Conservation (phyloP, 371 early-diverging fungal genomes). For the Cokeromyces recurvatus region DNA sequence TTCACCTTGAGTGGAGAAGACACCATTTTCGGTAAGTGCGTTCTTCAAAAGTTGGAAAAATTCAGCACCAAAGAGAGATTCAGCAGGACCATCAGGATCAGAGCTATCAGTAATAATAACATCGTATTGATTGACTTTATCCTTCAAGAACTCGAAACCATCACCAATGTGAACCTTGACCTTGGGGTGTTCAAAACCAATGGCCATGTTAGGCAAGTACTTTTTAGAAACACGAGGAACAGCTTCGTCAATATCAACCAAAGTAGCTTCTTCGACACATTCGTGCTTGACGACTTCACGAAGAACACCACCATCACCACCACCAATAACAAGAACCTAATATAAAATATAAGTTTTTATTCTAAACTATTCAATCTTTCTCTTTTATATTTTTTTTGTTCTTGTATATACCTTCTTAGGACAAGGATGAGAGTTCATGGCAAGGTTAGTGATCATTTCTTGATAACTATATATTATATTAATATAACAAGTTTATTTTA, state of each 20-base stretch:
- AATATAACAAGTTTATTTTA: neutral
- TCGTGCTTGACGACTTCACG: constrained; percentile 96
- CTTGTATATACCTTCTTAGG: constrained; percentile 74
- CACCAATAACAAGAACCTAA: constrained; percentile 95
- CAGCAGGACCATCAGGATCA: constrained; percentile 97
- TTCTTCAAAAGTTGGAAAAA: constrained; percentile 90
- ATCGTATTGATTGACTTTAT: constrained; percentile 83
- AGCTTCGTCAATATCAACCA: constrained; percentile 97
- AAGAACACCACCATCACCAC: constrained; percentile 97
- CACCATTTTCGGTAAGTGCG: constrained; percentile 88
- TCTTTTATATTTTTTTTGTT: no score
- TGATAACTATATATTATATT: constrained; percentile 68
- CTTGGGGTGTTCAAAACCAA: constrained; percentile 92
- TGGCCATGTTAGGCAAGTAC: constrained; percentile 90
- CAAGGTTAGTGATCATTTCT: constrained; percentile 97
- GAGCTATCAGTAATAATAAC: constrained; percentile 98
- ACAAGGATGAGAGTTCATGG: constrained; percentile 92
- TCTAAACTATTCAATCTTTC: no score
- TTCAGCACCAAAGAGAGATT: constrained; percentile 83
- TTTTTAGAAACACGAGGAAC: constrained; percentile 88
- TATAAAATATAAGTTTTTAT: no score
- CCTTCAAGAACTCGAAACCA: constrained; percentile 89
- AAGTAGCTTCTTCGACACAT: constrained; percentile 76
- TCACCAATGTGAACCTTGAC: constrained; percentile 92
- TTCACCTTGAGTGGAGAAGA: constrained; percentile 96